These are phyloP conservation scores for Ceratocystis ficicola DNA, from an alignment of 2,329 filamentous ascomycete genomes.

Conservation along the genomic window DNA sequence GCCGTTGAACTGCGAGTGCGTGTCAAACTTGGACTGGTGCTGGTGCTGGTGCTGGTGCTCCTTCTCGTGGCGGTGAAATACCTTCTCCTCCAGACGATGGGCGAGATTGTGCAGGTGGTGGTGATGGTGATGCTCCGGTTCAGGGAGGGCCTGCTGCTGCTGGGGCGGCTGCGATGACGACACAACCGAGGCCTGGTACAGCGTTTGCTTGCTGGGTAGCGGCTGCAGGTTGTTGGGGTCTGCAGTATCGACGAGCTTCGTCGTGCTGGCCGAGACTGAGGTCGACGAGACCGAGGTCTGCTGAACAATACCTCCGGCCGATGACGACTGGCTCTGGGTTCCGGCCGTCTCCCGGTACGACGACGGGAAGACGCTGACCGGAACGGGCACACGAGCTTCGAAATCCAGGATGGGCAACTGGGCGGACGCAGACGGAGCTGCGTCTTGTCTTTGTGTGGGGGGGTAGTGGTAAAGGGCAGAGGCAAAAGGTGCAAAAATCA, in stretches of 20 bases:
- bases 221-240: constrained; percentile 68
- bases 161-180: constrained; percentile 15
- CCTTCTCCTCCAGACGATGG: not conserved
- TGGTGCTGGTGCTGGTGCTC: not conserved
- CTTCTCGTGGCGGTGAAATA: constrained; percentile 4
- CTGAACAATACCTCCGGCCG: constrained; percentile 24
- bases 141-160: constrained; percentile 6
- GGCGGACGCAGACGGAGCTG: constrained; percentile 15
- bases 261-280: constrained; percentile 32
- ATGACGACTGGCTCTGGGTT: constrained; percentile 9
- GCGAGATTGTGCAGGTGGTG: constrained; percentile 11
- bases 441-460: not conserved
- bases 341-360: constrained; percentile 59
- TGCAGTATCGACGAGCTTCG: constrained; percentile 27
- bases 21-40: not conserved
- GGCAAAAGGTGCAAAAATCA: not conserved
- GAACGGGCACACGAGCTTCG: constrained; percentile 98
- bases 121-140: constrained; percentile 17
- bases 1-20: not conserved
- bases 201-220: constrained; percentile 21
- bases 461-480: not conserved
- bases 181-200: constrained; percentile 20
- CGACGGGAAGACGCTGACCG: constrained; percentile 99
- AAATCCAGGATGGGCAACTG: constrained; percentile 97
- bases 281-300: constrained; percentile 24